These are phyloP conservation scores for Colletotrichum truncatum DNA, from an alignment of 2,329 filamentous ascomycete genomes.

Conservation along the genomic window DNA sequence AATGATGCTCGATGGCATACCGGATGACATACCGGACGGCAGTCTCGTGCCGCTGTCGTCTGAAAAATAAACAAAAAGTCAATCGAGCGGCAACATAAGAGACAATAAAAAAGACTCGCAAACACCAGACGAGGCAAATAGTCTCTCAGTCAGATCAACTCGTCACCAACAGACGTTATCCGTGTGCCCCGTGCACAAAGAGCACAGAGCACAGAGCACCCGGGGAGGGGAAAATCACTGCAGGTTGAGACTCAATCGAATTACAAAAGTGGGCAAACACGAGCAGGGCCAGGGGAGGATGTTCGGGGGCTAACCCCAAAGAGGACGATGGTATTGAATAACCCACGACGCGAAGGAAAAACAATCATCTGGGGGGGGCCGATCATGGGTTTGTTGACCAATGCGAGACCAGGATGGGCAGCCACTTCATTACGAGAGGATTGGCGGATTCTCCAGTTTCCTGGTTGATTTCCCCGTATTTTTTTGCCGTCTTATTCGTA, in stretches of 20 bases:
- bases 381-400: neutral
- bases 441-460: slow-evolving; percentile 7
- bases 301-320: neutral
- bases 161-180: slow-evolving; percentile 1
- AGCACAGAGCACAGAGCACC: neutral
- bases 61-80: too few relatives aligned
- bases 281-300: neutral
- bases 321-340: neutral
- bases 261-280: slow-evolving; percentile 24
- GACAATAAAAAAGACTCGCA: too few relatives aligned
- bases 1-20: too few relatives aligned
- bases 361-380: neutral
- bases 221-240: slow-evolving; percentile 20
- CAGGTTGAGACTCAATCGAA: slow-evolving; percentile 23
- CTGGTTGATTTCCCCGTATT: neutral
- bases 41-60: too few relatives aligned
- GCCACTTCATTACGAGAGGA: slow-evolving; percentile 4
- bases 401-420: neutral
- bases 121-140: neutral
- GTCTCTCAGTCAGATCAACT: neutral
- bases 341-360: neutral
- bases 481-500: neutral
- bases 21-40: too few relatives aligned
- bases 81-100: too few relatives aligned
- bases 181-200: slow-evolving; percentile 1